A percentile compares a stretch with the other conserved stretches of the same genome.
Conservation (phyloP, 176 grass and related monocot species). For the Saccharum officinarum region DNA sequence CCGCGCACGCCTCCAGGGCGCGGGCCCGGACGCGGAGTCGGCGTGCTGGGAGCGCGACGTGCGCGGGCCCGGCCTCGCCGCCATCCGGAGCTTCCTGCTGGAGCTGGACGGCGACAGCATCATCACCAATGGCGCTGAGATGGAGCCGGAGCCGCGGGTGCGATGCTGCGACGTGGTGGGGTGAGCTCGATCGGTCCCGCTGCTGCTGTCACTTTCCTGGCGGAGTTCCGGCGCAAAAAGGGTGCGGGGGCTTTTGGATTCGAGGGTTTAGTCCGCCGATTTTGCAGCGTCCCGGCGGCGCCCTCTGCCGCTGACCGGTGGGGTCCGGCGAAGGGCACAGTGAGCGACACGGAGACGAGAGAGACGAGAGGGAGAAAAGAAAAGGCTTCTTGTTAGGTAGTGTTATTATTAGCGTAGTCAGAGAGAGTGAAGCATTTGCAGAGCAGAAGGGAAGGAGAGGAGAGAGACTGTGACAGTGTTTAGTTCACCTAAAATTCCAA, state of each 20-base stretch:
- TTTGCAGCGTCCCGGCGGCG: constrained; percentile 45
- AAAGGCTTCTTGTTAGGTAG: background rate
- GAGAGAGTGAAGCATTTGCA: too few relatives aligned
- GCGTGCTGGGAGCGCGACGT: constrained; percentile 65
- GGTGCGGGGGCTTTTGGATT: background rate
- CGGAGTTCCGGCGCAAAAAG: background rate
- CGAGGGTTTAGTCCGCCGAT: constrained; percentile 45
- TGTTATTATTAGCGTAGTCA: too few relatives aligned
- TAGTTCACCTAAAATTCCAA: too few relatives aligned
- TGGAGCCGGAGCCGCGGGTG: background rate
- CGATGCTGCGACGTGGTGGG: constrained; percentile 54
- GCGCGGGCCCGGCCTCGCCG: constrained; percentile 40
- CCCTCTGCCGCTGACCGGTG: constrained; percentile 38
- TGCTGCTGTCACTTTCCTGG: constrained; percentile 6
- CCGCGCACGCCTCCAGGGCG: constrained; percentile 33
- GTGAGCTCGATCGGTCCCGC: background rate
- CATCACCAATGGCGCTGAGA: background rate
- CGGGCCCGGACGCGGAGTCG: background rate
- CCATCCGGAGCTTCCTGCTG: constrained; percentile 55
- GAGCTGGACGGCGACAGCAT: background rate
- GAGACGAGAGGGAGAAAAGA: background rate
- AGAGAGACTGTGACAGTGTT: too few relatives aligned
- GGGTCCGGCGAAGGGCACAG: constrained; percentile 24
- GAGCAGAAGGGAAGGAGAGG: too few relatives aligned
- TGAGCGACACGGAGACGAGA: background rate